Evolutionary conservation across 495 filamentous ascomycete genomes (phyloP).

Genomic region (Xylaria grammica): DNA sequence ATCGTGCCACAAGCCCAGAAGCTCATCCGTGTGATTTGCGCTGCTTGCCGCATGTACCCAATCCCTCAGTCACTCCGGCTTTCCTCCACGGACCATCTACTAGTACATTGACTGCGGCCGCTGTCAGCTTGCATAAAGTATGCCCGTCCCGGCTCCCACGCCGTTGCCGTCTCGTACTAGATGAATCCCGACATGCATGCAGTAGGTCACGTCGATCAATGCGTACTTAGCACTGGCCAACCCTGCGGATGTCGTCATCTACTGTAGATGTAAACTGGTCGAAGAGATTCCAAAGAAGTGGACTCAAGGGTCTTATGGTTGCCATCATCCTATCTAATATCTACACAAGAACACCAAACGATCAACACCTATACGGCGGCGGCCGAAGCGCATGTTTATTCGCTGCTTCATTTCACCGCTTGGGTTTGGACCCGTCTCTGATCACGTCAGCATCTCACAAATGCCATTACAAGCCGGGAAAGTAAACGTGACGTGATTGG

Average conservation of each 20-base stretch:
- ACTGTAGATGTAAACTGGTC: no score
- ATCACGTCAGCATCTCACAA: constrained; percentile 15
- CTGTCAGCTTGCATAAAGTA: constrained; percentile 8
- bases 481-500: constrained; percentile 8
- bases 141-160: not conserved
- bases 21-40: not conserved
- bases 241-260: not conserved
- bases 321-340: not conserved
- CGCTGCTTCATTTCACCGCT: not conserved
- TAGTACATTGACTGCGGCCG: not conserved
- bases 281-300: not conserved
- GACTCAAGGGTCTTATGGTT: not conserved
- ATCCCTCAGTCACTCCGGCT: not conserved
- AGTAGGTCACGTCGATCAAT: constrained; percentile 15
- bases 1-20: not conserved
- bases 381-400: not conserved
- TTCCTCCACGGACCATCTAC: constrained; percentile 1
- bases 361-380: not conserved
- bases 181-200: constrained; percentile 10
- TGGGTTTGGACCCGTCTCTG: not conserved
- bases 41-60: not conserved
- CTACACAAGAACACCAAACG: not conserved
- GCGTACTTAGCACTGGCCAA: not conserved
- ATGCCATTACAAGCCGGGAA: not conserved
- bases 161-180: no score